Percentiles rank a stretch among this genome's conserved stretches.
Conservation (phyloP, 176 grass and related monocot species). For the Saccharum officinarum region DNA sequence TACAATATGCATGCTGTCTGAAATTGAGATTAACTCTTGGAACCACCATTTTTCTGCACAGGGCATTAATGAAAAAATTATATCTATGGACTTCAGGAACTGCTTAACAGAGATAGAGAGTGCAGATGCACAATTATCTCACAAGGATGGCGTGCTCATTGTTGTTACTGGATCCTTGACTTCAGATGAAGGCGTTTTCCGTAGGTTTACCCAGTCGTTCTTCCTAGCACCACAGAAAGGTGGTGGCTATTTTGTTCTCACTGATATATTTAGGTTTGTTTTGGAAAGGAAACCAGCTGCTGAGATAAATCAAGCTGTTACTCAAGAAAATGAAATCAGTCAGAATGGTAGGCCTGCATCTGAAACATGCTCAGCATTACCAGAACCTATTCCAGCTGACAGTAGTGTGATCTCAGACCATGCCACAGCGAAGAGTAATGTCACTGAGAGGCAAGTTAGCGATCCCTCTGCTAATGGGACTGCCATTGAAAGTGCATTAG, state of each 20-base stretch:
- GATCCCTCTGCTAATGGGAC: slow-evolving; percentile 23
- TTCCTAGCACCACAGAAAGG: slow-evolving; percentile 88
- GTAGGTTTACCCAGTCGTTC: slow-evolving; percentile 78
- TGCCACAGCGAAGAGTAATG: not conserved
- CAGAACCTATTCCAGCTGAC: slow-evolving; percentile 34
- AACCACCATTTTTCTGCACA: slow-evolving; percentile 27
- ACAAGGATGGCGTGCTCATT: slow-evolving; percentile 75
- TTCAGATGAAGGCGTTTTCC: slow-evolving; percentile 43
- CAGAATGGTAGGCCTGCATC: slow-evolving; percentile 30
- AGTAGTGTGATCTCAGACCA: not conserved
- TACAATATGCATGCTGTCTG: not conserved
- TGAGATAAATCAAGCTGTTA: slow-evolving; percentile 32
- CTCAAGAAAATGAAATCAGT: slow-evolving; percentile 46
- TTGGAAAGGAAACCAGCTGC: slow-evolving; percentile 35
- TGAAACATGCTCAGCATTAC: slow-evolving; percentile 28
- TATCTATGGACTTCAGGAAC: slow-evolving; percentile 70
- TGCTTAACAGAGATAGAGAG: slow-evolving; percentile 84
- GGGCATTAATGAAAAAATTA: slow-evolving; percentile 76
- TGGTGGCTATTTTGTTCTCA: slow-evolving; percentile 87
- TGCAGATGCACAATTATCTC: slow-evolving; percentile 66
- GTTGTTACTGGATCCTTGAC: slow-evolving; percentile 76
- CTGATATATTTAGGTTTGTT: slow-evolving; percentile 81
- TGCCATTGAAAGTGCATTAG: slow-evolving; percentile 13
- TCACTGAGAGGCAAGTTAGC: not conserved
- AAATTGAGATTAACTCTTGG: slow-evolving; percentile 8